Evolutionary conservation across 768 basidiomycete genomes (phyloP), one percentile per base, ranked within the genome.

Genomic region (Lentinula raphanica): DNA sequence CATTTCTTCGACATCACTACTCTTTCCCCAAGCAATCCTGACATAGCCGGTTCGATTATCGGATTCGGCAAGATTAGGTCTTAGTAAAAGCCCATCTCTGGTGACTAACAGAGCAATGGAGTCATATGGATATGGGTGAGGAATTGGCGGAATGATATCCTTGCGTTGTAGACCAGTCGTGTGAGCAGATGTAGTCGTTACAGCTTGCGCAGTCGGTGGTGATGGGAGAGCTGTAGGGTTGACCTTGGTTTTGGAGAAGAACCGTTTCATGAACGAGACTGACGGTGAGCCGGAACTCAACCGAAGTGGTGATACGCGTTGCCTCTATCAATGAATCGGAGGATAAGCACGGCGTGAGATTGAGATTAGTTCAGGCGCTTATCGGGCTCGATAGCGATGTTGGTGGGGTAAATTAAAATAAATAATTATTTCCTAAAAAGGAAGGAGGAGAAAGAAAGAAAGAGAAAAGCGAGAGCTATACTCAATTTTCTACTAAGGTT

Each of bases 121-220:
- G 46, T 86, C 82, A 66, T 91, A 74, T 6, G 90, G 88, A 63
- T 79, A 81, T 27, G 89, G 89, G 67, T 91, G 88, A n/a, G 86
- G 86, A 13, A 87, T 70, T 2, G 90, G 79, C 8, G 90, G 86
- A 19, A 89, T 73, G 58, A 80, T 69, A 59, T 83, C 78, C 70
- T 80, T 86, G 2, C 86, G 88, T 53, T 82, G 84, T n/a, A 89
- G 72, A 28, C 72, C 74, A 5, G 70, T 61, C 15, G 68, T 58
- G 38, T 70, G 67, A 48, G 62, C 62, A 11, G 51, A 48, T 21
- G 57, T 56, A 51, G 63, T 51, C 58, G 64, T 51, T 57, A 21
- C 55, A 62, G 28, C 27, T 28, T 32, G 17, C 46, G 54, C 48
- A 58, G 54, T 25, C 35, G 51, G 28, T 49, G 56, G 55, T 39